A percentile compares a stretch with the other conserved stretches of the same genome.
Conservation (phyloP, 1,139 yeast genomes). For the Groenewaldozyma auringiensis region DNA sequence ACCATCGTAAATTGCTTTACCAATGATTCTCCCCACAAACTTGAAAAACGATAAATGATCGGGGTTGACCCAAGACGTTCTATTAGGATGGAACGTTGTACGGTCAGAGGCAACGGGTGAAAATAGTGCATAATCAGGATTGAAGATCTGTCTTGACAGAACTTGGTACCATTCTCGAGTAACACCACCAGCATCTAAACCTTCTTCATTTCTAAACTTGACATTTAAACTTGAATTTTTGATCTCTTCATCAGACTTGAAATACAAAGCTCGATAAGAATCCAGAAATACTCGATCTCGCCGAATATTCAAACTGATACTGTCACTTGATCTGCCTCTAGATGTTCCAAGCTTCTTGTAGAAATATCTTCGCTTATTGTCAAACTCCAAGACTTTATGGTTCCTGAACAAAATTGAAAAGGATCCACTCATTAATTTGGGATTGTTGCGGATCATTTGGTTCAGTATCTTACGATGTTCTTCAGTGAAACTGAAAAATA, state of each 20-base stretch:
- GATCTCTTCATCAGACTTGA: conserved; percentile 71
- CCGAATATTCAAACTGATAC: conserved; percentile 59
- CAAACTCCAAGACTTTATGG: conserved; percentile 88
- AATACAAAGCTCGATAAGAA: conserved; percentile 76
- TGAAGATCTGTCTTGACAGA: conserved; percentile 88
- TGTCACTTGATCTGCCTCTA: conserved; percentile 28
- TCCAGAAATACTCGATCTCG: conserved; percentile 91
- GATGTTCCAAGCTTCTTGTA: conserved; percentile 46
- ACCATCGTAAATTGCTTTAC: conserved; percentile 86
- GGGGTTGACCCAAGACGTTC: conserved; percentile 88
- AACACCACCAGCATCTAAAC: conserved; percentile 98
- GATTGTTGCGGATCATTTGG: conserved; percentile 86
- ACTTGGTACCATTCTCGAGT: conserved; percentile 98
- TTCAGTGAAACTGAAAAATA: conserved; percentile 83
- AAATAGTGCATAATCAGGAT: conserved; percentile 91
- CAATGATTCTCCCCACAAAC: conserved; percentile 89
- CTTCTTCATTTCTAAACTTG: conserved; percentile 85
- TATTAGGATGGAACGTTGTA: conserved; percentile 91
- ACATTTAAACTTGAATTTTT: conserved; percentile 69
- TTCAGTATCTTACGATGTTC: conserved; percentile 84
- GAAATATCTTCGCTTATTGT: conserved; percentile 83
- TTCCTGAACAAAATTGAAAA: conserved; percentile 84
- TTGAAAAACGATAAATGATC: conserved; percentile 89
- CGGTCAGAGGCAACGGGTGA: conserved; percentile 88
- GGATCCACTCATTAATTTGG: conserved; percentile 94